Conservation (phyloP, 2,329 filamentous ascomycete species). For the Beauveria scarabaeidicola region DNA sequence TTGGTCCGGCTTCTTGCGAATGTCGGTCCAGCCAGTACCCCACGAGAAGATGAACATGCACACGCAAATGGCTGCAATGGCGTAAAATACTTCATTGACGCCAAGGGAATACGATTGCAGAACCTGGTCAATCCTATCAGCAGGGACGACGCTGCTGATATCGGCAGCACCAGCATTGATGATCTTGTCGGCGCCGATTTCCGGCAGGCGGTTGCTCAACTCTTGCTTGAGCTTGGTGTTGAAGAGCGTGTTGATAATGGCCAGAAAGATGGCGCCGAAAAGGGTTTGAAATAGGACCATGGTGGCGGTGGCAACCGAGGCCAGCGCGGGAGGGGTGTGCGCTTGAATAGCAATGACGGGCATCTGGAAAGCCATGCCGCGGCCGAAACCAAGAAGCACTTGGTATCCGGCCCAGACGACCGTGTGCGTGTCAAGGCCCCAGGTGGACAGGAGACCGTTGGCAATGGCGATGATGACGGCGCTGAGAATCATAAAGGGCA, state of each 20-base stretch:
- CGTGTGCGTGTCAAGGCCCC: constrained; percentile 25
- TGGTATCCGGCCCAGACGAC: constrained; percentile 37
- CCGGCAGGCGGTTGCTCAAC: constrained; percentile 22
- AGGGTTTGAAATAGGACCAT: constrained; percentile 33
- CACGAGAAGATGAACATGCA: constrained; percentile 27
- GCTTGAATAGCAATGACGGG: constrained; percentile 23
- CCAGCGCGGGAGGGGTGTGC: constrained; percentile 17
- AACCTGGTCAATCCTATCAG: constrained; percentile 25
- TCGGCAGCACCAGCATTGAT: constrained; percentile 35
- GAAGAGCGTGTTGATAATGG: constrained; percentile 24
- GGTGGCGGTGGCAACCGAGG: constrained; percentile 21
- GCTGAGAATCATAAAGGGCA: constrained; percentile 31
- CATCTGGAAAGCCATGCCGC: constrained; percentile 38
- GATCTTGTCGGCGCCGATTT: constrained; percentile 22
- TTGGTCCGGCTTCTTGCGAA: constrained; percentile 29
- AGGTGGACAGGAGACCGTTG: constrained; percentile 34
- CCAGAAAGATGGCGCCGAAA: constrained; percentile 39
- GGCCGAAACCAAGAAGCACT: constrained; percentile 33
- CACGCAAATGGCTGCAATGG: constrained; percentile 23
- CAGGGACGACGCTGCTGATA: constrained; percentile 25
- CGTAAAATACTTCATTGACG: constrained; percentile 22
- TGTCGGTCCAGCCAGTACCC: constrained; percentile 38
- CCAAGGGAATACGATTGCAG: constrained; percentile 32
- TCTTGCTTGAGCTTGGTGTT: constrained; percentile 23
- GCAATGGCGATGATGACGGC: constrained; percentile 25